A percentile compares a stretch with the other conserved stretches of the same genome.
These are phyloP conservation scores for Dendrobium huoshanense DNA, from an alignment of 106 monocot species.

Conservation along the genomic window DNA sequence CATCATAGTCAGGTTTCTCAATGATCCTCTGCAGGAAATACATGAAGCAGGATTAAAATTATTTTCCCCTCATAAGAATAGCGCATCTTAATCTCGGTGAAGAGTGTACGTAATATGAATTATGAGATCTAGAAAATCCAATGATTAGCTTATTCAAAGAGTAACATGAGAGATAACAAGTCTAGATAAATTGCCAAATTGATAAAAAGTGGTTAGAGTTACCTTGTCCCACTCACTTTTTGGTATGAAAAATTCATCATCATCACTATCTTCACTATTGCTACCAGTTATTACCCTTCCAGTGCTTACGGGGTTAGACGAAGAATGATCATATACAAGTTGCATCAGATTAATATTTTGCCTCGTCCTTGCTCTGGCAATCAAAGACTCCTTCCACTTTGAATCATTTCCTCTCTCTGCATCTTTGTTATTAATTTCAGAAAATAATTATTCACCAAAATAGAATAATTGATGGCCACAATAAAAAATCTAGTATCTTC, in stretches of 20 bases:
- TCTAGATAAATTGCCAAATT: neutral
- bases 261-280: constrained; percentile 71
- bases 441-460: neutral
- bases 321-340: constrained; percentile 74
- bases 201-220: constrained; percentile 1
- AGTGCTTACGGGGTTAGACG: constrained; percentile 7
- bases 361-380: constrained; percentile 37
- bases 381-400: constrained; percentile 89
- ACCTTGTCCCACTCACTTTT: constrained; percentile 74
- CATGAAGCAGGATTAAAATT: constrained; percentile 1
- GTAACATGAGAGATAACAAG: neutral
- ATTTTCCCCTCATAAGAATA: neutral
- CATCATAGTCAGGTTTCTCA: constrained; percentile 30
- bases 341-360: constrained; percentile 68
- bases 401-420: constrained; percentile 43
- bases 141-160: neutral
- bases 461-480: neutral
- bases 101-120: neutral
- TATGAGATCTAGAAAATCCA: neutral
- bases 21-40: constrained; percentile 39
- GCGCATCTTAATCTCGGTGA: neutral
- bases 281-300: constrained; percentile 15
- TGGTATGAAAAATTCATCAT: constrained; percentile 75
- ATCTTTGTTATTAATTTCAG: constrained; percentile 16
- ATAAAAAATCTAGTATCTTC: neutral